Base-by-base conservation (phyloP, 306 rosid genomes). In the Parietaria judaica region DNA sequence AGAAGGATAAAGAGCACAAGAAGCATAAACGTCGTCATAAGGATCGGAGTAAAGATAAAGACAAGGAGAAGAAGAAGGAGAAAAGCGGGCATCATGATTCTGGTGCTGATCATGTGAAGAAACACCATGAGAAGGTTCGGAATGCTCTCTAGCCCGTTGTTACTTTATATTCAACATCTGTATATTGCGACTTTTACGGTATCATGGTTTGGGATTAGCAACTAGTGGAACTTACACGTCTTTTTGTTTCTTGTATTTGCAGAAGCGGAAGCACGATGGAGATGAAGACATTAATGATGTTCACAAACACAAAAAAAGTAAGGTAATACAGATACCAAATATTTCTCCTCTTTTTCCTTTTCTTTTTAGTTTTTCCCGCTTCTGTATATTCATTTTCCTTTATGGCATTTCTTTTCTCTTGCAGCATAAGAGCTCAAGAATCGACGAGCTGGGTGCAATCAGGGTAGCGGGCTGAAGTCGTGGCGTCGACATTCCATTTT, bases 191-290 rank as follows among this genome's bases (percentile, higher is more conserved):
- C 31, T 23, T 23, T 23, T 8, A 1, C 3, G 9, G 45, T 41
- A 41, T 53, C 4, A 17, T 34, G 55, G 41, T 11, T 11, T 61
- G 56, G 48, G 51, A 23, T 55, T 41, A 58, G 61, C 60, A 4
- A 45, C 43, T 5, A 14, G 45, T 41, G 66, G 31, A 45, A 23
- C 39, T 45, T 54, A 14, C 14, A 66, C n/a, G 58, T 64, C 9
- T 36, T 51, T 65, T 16, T 23, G 38, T 61, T 72, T 54, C 44
- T 36, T 79, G 23, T 70, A 14, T 61, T 83, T 72, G 49, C 94
- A 92, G 99, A 92, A 92, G 80, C 77, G 99, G 84, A 88, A 88
- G 92, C 99, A 94, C 51, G 97, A 88, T 58, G 99, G 97, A 53
- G 99, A 94, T 66, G 97, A 88, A 71, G 96, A 88, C 63, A 69